Evolutionary conservation across 768 basidiomycete species (phyloP).

Genomic region (Neoboletus magnificus): DNA sequence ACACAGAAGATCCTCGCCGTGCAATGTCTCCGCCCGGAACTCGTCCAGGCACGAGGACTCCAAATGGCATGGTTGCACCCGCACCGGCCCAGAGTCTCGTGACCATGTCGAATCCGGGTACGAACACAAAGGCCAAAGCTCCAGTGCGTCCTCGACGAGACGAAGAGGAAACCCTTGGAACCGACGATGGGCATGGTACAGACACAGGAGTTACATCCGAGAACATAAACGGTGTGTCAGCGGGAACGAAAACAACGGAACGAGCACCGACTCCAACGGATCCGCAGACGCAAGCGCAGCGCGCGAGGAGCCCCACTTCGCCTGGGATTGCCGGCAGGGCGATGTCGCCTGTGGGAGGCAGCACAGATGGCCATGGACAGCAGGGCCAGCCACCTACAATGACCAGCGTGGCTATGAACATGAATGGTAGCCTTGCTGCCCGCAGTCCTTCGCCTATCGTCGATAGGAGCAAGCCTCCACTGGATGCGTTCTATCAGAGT

Average conservation of each 20-base stretch:
- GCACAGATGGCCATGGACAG: slow-evolving; percentile 21
- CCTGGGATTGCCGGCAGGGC: slow-evolving; percentile 45
- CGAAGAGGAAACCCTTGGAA: slow-evolving; percentile 36
- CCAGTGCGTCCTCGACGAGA: slow-evolving; percentile 49
- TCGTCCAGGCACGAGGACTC: slow-evolving; percentile 39
- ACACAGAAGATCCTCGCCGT: slow-evolving; percentile 58
- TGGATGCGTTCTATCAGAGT: slow-evolving; percentile 57
- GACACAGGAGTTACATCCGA: slow-evolving; percentile 50
- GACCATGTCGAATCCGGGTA: slow-evolving; percentile 3
- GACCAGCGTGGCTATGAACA: slow-evolving; percentile 50
- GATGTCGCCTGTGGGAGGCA: slow-evolving; percentile 53
- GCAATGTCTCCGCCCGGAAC: slow-evolving; percentile 60
- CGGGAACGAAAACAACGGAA: slow-evolving; percentile 32
- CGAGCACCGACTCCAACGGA: slow-evolving; percentile 55
- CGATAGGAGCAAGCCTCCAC: slow-evolving; percentile 52
- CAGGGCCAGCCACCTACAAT: slow-evolving; percentile 43
- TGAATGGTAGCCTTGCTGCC: slow-evolving; percentile 45
- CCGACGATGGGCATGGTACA: slow-evolving; percentile 49
- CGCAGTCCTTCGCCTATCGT: slow-evolving; percentile 59
- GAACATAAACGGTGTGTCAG: slow-evolving; percentile 27
- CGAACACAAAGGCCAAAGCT: slow-evolving; percentile 48
- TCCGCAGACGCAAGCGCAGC: slow-evolving; percentile 30
- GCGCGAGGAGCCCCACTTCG: slow-evolving; percentile 59
- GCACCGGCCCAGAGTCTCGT: slow-evolving; percentile 9
- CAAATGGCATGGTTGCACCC: slow-evolving; percentile 25